Conservation (phyloP, 768 basidiomycete genomes). For the Tricholoma matsutake region DNA sequence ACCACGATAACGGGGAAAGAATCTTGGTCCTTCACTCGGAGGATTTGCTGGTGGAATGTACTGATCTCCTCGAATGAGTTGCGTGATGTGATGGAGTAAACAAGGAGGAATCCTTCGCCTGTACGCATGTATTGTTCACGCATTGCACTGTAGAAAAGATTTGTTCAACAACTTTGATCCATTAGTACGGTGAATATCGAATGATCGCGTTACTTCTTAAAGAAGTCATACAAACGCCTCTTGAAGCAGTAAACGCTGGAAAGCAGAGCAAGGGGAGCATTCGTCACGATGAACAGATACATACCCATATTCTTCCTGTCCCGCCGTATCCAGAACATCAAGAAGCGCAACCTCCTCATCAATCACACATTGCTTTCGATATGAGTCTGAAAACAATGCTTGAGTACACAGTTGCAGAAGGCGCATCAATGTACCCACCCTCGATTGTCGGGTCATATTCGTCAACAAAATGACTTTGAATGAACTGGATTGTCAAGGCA, state of each 20-base stretch:
- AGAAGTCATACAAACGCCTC: neutral
- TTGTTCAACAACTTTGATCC: slow-evolving; percentile 3
- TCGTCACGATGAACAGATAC: neutral
- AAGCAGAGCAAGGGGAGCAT: slow-evolving; percentile 4
- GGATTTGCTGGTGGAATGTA: slow-evolving; percentile 94
- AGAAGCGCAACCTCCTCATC: slow-evolving; percentile 95
- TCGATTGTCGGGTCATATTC: slow-evolving; percentile 97
- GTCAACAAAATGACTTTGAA: slow-evolving; percentile 91
- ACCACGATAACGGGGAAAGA: slow-evolving; percentile 94
- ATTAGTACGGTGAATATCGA: neutral
- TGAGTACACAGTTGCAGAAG: slow-evolving; percentile 35
- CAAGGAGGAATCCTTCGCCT: slow-evolving; percentile 95
- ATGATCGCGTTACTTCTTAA: neutral
- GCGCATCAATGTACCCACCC: slow-evolving; percentile 39
- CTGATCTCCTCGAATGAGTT: slow-evolving; percentile 97
- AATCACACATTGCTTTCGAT: slow-evolving; percentile 92
- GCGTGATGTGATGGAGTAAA: slow-evolving; percentile 97
- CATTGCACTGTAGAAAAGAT: slow-evolving; percentile 69
- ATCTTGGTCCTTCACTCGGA: slow-evolving; percentile 95
- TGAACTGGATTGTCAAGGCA: slow-evolving; percentile 96
- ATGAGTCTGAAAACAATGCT: slow-evolving; percentile 68
- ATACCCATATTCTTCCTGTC: slow-evolving; percentile 97
- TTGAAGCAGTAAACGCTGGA: neutral
- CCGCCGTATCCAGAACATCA: slow-evolving; percentile 93
- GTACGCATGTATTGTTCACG: slow-evolving; percentile 99